Conservation (phyloP, 2,329 filamentous ascomycete genomes). For the Rhytidhysteron rufulum region DNA sequence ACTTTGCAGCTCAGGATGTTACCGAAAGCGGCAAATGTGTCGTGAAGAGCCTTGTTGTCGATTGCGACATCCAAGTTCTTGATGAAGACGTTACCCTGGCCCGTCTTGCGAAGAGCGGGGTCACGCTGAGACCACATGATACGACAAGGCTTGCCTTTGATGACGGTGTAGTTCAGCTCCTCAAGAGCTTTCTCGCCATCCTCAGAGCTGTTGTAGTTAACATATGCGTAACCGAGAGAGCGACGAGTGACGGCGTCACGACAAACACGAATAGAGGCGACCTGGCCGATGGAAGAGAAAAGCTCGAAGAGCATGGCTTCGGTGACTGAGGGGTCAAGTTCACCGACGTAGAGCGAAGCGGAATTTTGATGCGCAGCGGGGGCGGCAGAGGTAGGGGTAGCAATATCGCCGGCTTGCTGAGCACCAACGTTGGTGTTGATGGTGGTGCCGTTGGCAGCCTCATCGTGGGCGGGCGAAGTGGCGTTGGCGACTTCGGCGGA, state of each 20-base stretch:
- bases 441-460: constrained; percentile 59
- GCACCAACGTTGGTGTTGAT: constrained; percentile 72
- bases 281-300: constrained; percentile 98
- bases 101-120: constrained; percentile 97
- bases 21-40: constrained; percentile 96
- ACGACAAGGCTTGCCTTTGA: constrained; percentile 97
- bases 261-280: constrained; percentile 99
- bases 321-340: constrained; percentile 95
- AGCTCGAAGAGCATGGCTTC: constrained; percentile 99
- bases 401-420: constrained; percentile 61
- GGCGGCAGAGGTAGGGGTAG: constrained; percentile 66
- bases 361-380: constrained; percentile 84
- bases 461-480: constrained; percentile 60
- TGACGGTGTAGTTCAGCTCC: constrained; percentile 98
- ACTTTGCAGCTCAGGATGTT: constrained; percentile 99
- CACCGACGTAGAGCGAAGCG: constrained; percentile 96
- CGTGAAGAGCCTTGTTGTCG: constrained; percentile 99
- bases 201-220: constrained; percentile 98
- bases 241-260: constrained; percentile 97
- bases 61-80: constrained; percentile 99
- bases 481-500: constrained; percentile 44
- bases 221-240: constrained; percentile 98
- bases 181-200: constrained; percentile 98
- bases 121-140: constrained; percentile 99
- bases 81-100: constrained; percentile 99